A percentile compares a stretch with the other conserved stretches of the same genome.
phyloP scores from a whole-genome alignment of 2,329 filamentous ascomycete species.

The Trichoderma harzianum region DNA sequence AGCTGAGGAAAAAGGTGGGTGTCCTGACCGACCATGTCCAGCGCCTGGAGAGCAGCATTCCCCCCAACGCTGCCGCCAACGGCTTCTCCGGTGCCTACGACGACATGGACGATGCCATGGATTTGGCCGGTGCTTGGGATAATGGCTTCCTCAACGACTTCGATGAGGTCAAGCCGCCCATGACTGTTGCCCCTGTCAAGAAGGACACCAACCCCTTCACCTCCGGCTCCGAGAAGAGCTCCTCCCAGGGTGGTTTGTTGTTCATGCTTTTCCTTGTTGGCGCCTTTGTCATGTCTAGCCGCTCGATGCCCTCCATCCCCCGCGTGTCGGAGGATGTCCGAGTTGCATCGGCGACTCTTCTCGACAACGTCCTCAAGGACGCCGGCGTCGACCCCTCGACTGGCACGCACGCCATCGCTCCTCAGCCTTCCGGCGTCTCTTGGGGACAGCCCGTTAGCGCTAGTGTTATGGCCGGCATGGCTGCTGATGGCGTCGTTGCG shows the following conservation, averaged over 20 bases:
- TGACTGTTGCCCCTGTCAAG: slow-evolving; percentile 51
- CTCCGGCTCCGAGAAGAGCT: slow-evolving; percentile 54
- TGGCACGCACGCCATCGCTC: slow-evolving; percentile 44
- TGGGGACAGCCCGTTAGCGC: slow-evolving; percentile 43
- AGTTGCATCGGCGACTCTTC: slow-evolving; percentile 70
- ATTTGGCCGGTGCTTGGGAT: slow-evolving; percentile 80
- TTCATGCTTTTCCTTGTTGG: slow-evolving; percentile 96
- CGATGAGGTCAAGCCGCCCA: slow-evolving; percentile 61
- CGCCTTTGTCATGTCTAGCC: slow-evolving; percentile 90
- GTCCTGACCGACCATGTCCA: slow-evolving; percentile 72
- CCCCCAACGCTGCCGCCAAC: slow-evolving; percentile 43
- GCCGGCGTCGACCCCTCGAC: slow-evolving; percentile 57
- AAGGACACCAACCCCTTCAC: slow-evolving; percentile 41
- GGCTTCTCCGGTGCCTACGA: slow-evolving; percentile 69
- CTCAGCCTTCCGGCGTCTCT: slow-evolving; percentile 50
- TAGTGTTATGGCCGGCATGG: slow-evolving; percentile 44
- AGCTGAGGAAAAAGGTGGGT: slow-evolving; percentile 88
- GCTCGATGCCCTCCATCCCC: slow-evolving; percentile 67
- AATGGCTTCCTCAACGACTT: slow-evolving; percentile 72
- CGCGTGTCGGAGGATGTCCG: slow-evolving; percentile 78
- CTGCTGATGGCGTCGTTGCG: slow-evolving; percentile 36
- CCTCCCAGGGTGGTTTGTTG: slow-evolving; percentile 76
- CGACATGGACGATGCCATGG: slow-evolving; percentile 73
- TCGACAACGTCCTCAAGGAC: slow-evolving; percentile 80
- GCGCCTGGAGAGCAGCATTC: slow-evolving; percentile 61